These are phyloP conservation scores for Scalesia atractyloides DNA, from an alignment of 129 eudicot genomes.

Conservation along the genomic window DNA sequence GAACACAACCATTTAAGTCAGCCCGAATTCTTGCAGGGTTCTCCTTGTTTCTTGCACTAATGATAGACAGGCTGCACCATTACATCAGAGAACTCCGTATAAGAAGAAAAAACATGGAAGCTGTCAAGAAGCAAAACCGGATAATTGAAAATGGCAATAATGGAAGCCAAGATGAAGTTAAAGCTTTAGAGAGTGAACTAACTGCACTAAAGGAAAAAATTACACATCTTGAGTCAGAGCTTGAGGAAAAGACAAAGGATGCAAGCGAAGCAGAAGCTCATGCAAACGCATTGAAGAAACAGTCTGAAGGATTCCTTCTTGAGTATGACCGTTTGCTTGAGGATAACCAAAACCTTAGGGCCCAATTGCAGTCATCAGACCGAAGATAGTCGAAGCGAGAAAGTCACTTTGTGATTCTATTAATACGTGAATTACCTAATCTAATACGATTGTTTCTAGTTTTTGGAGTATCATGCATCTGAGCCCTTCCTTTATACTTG, in stretches of 20 bases:
- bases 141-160: conserved; percentile 46
- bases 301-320: conserved; percentile 85
- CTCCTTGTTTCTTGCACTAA: conserved; percentile 73
- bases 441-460: conserved; percentile 19
- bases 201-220: conserved; percentile 47
- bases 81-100: conserved; percentile 86
- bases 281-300: conserved; percentile 69
- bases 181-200: conserved; percentile 62
- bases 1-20: not conserved
- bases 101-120: conserved; percentile 77
- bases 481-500: conserved; percentile 14
- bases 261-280: conserved; percentile 66
- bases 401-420: conserved; percentile 29
- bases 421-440: conserved; percentile 7
- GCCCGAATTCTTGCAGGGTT: conserved; percentile 54
- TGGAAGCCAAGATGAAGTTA: conserved; percentile 56
- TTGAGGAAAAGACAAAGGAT: conserved; percentile 64
- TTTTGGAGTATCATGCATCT: conserved; percentile 7
- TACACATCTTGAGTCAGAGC: conserved; percentile 50
- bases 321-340: conserved; percentile 85
- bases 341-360: conserved; percentile 78
- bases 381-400: conserved; percentile 44
- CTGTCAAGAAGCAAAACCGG: conserved; percentile 63
- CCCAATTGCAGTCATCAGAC: conserved; percentile 62
- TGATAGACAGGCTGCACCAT: conserved; percentile 90